phyloP scores from a whole-genome alignment of 805 yeast species.

The Aciculoconidium aculeatum region DNA sequence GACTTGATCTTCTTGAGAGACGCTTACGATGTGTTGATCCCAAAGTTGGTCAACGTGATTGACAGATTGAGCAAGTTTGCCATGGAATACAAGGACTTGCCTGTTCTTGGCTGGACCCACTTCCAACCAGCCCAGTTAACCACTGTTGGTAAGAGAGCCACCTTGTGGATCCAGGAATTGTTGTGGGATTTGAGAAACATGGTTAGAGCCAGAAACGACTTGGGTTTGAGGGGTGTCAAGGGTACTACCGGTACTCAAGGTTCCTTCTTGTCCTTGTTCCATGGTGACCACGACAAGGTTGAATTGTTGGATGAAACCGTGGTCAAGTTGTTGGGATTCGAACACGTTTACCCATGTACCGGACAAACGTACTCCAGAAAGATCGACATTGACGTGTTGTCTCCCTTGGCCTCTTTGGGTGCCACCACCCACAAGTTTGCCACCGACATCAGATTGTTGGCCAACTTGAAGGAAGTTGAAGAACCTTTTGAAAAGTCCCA shows the following conservation, averaged over 20 bases:
- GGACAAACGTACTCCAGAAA: constrained; percentile 99
- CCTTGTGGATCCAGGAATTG: constrained; percentile 95
- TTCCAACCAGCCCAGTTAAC: constrained; percentile 99
- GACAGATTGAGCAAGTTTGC: constrained; percentile 88
- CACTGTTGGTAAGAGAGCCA: constrained; percentile 97
- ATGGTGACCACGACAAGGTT: constrained; percentile 95
- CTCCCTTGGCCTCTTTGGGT: constrained; percentile 91
- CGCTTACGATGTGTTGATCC: constrained; percentile 88
- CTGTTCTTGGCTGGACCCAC: constrained; percentile 98
- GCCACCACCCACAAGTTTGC: constrained; percentile 97
- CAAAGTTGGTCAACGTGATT: constrained; percentile 93
- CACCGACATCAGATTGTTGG: constrained; percentile 91
- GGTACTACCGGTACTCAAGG: constrained; percentile 99
- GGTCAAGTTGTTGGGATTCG: constrained; percentile 88
- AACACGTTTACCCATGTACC: constrained; percentile 93
- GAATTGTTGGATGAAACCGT: constrained; percentile 89
- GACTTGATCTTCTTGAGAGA: constrained; percentile 94
- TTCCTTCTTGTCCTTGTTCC: constrained; percentile 89
- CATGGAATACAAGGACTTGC: constrained; percentile 85
- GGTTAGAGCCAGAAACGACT: constrained; percentile 91
- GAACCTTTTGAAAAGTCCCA: constrained; percentile 99
- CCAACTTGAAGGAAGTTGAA: constrained; percentile 94
- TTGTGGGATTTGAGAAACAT: constrained; percentile 97
- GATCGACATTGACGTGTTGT: constrained; percentile 90
- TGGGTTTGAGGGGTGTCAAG: constrained; percentile 96